A percentile compares a stretch with the other conserved stretches of the same genome.
Evolutionary conservation across 116 monocot species (phyloP).

Genomic region (Cymodocea nodosa): DNA sequence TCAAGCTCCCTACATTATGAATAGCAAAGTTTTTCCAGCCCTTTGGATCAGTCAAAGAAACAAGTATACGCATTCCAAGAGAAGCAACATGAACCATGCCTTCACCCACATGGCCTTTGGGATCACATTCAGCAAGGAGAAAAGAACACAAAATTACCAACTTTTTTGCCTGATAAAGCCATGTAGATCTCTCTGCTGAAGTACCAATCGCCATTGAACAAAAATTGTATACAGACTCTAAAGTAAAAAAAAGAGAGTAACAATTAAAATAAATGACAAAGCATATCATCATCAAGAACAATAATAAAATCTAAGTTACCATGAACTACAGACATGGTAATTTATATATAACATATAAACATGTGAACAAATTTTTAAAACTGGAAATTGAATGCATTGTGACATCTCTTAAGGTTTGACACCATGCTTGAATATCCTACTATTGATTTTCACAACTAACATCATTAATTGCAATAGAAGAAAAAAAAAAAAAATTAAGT

Average conservation of each 20-base stretch:
- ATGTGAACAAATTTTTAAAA: too few relatives aligned
- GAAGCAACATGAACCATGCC: slow-evolving; percentile 30
- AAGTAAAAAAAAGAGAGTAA: slow-evolving; percentile 7
- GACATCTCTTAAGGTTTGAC: too few relatives aligned
- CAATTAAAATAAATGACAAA: neutral
- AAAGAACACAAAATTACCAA: slow-evolving; percentile 51
- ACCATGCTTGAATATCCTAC: too few relatives aligned
- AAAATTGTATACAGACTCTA: slow-evolving; percentile 55
- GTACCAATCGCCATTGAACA: slow-evolving; percentile 58
- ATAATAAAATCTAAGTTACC: too few relatives aligned
- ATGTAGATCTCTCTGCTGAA: slow-evolving; percentile 50
- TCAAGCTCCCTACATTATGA: slow-evolving; percentile 27
- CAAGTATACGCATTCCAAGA: slow-evolving; percentile 44
- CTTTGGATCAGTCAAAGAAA: slow-evolving; percentile 65
- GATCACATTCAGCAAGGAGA: slow-evolving; percentile 54
- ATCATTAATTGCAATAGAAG: too few relatives aligned
- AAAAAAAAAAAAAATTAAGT: too few relatives aligned
- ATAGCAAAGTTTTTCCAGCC: slow-evolving; percentile 46
- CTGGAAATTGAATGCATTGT: too few relatives aligned
- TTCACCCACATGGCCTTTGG: slow-evolving; percentile 13
- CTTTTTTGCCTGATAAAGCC: slow-evolving; percentile 72
- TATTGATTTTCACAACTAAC: too few relatives aligned
- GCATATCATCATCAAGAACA: too few relatives aligned
- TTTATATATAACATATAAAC: too few relatives aligned
- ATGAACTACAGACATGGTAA: too few relatives aligned